Evolutionary conservation across 805 yeast species (phyloP).

Genomic region (Barnettozyma pratensis): DNA sequence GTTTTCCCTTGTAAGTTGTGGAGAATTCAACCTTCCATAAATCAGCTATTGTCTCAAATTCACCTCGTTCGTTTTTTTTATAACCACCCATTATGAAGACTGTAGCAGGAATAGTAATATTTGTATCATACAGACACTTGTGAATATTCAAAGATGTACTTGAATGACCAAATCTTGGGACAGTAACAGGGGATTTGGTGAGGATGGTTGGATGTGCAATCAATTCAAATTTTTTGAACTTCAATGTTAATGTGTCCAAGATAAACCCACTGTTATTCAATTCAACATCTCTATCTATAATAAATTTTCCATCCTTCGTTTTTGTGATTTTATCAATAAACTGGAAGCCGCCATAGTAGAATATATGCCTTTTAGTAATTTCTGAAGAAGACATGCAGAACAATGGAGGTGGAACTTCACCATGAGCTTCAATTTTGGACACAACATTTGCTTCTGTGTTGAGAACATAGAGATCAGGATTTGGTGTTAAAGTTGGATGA

Average conservation of each 20-base stretch:
- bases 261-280: constrained; percentile 53
- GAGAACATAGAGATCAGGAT: constrained; percentile 31
- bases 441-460: constrained; percentile 37
- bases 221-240: constrained; percentile 42
- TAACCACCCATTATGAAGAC: constrained; percentile 47
- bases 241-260: constrained; percentile 46
- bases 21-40: constrained; percentile 38
- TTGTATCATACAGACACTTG: constrained; percentile 5
- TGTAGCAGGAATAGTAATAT: constrained; percentile 27
- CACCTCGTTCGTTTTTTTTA: constrained; percentile 23
- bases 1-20: constrained; percentile 31
- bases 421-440: constrained; percentile 28
- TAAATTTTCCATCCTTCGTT: constrained; percentile 31
- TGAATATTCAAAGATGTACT: constrained; percentile 25
- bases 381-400: constrained; percentile 42
- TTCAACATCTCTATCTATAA: constrained; percentile 36
- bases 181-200: constrained; percentile 27
- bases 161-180: constrained; percentile 37
- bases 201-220: constrained; percentile 29
- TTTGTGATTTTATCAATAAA: constrained; percentile 22
- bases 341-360: constrained; percentile 70
- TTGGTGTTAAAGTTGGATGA: constrained; percentile 38
- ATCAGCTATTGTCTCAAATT: constrained; percentile 33
- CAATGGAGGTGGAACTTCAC: constrained; percentile 49
- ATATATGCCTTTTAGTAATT: constrained; percentile 51